Base-by-base conservation (phyloP, 192 early-diverging fungal species). In the Gonapodya prolifera region DNA sequence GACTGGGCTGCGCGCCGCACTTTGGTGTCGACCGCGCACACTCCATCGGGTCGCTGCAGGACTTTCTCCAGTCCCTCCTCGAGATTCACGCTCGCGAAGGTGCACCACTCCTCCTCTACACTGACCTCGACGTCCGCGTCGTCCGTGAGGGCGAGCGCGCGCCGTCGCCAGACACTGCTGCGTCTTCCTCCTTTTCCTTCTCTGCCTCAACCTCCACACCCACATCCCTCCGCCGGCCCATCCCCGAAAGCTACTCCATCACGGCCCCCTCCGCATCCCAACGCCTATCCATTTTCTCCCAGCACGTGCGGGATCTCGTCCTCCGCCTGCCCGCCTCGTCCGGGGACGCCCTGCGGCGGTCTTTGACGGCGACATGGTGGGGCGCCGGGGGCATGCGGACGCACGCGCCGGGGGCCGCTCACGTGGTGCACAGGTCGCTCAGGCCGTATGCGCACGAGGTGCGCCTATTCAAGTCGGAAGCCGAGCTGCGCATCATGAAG, bases 401-500 rank as follows among this genome's bases (percentile, higher is more conserved):
- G 77, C 80, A 30, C 36, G 8, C 18, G 29, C 33, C 69, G 33
- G 35, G 2, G 35, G 80, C 29, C 31, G 35, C 36, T 33, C 75
- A 61, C 30, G 80, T 34, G 35, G 73, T 33, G 34, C 28, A 31
- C n/a, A 79, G 82, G 69, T 82, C 83, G 30, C 83, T 94, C 28
- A 88, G 85, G n/a, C 84, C 87, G n/a, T 23, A 91, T 2, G 79
- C 96, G 17, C 91, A 94, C 70, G 83, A 92, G 61, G 82, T 92
- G 69, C 86, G 97, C 13, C 79, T 93, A 75, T 82, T 92, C 79
- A 99, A 99, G 81, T 91, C 89, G 28, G 80, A 83, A 23, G 82
- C 88, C 23, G 97, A 99, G 83, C 85, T 93, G 33, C 84, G 83
- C 30, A 77, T 97, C 18, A 93, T 99, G 91, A 85, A 90, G 33